A percentile compares a stretch with the other conserved stretches of the same genome.
These are phyloP conservation scores for Ambrosiella beaveri DNA, from an alignment of 2,329 filamentous ascomycete genomes.

Conservation along the genomic window DNA sequence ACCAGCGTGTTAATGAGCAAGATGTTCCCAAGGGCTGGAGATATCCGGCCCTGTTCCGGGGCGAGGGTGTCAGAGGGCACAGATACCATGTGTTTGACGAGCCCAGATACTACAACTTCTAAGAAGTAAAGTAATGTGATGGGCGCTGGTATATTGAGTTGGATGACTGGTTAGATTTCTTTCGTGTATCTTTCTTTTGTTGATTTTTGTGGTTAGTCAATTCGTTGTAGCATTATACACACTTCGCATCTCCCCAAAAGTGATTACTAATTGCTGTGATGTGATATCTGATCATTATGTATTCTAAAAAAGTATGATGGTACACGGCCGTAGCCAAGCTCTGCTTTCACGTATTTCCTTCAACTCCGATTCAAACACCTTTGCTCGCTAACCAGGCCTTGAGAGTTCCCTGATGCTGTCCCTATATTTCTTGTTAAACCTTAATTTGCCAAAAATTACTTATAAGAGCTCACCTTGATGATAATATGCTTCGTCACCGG, in stretches of 20 bases:
- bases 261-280: too few relatives aligned
- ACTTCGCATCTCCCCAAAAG: too few relatives aligned
- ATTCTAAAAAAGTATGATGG: background rate
- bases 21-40: conserved; percentile 60
- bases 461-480: conserved; percentile 40
- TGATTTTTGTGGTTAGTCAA: background rate
- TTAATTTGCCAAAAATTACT: background rate
- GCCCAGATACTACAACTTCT: conserved; percentile 48
- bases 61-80: conserved; percentile 75
- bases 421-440: background rate
- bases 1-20: conserved; percentile 45
- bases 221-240: background rate
- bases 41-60: conserved; percentile 73
- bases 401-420: background rate
- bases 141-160: background rate
- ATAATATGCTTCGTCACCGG: conserved; percentile 54
- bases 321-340: background rate
- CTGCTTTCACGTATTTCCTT: too few relatives aligned
- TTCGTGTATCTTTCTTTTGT: background rate
- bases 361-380: background rate
- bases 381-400: background rate
- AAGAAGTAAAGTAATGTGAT: background rate
- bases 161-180: background rate
- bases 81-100: conserved; percentile 90
- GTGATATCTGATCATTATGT: background rate